These are phyloP conservation scores for Sporobolomyces roseus DNA, from an alignment of 768 basidiomycete species.

Conservation along the genomic window DNA sequence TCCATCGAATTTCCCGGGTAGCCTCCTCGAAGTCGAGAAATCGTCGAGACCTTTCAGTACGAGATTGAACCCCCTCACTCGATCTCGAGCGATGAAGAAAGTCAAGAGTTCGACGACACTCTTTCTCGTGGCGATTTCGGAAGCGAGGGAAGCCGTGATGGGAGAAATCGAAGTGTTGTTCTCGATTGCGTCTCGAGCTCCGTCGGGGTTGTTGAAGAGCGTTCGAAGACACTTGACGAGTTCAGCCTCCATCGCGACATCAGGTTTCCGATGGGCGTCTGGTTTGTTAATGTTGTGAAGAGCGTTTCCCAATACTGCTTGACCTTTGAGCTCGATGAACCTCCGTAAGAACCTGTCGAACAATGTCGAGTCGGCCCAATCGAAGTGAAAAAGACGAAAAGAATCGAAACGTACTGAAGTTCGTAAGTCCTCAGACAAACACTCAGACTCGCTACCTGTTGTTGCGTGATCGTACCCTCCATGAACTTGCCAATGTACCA, in stretches of 20 bases:
- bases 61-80: conserved; percentile 58
- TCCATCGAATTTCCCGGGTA: conserved; percentile 61
- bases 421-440: conserved; percentile 74
- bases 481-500: conserved; percentile 91
- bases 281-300: conserved; percentile 65
- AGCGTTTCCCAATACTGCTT: conserved; percentile 74
- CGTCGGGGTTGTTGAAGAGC: conserved; percentile 66
- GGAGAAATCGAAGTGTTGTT: conserved; percentile 71
- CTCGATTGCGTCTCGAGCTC: conserved; percentile 67
- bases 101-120: conserved; percentile 72
- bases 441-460: conserved; percentile 69
- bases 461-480: conserved; percentile 74
- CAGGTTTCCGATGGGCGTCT: conserved; percentile 51
- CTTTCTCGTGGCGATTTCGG: conserved; percentile 72
- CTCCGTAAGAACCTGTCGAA: conserved; percentile 67
- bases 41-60: conserved; percentile 70
- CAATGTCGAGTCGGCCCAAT: neutral
- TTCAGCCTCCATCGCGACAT: conserved; percentile 76
- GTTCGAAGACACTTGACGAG: conserved; percentile 79
- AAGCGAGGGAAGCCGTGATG: conserved; percentile 75
- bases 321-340: conserved; percentile 73
- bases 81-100: conserved; percentile 65
- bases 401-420: conserved; percentile 58
- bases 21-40: conserved; percentile 50
- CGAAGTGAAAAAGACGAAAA: neutral